These are phyloP conservation scores for Boletus rex-veris DNA, from an alignment of 768 basidiomycete genomes.

Conservation along the genomic window DNA sequence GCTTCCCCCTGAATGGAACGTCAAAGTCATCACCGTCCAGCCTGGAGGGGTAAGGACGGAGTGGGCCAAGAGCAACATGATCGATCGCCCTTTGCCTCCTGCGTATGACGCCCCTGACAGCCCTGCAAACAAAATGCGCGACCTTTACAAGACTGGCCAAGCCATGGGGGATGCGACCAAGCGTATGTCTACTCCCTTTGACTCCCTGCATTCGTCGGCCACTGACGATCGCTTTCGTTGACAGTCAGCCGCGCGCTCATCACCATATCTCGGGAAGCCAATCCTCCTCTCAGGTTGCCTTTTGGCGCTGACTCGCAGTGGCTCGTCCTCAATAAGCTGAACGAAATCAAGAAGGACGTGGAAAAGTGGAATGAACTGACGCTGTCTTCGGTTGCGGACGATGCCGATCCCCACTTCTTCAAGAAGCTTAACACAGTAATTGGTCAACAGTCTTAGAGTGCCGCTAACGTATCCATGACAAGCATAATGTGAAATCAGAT, in stretches of 20 bases:
- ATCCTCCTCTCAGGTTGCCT: constrained; percentile 22
- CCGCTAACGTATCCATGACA: too few relatives aligned
- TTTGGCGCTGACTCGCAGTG: constrained; percentile 19
- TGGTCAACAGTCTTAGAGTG: not conserved
- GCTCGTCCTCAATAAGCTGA: constrained; percentile 13
- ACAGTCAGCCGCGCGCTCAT: constrained; percentile 18
- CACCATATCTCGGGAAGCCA: constrained; percentile 13
- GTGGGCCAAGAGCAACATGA: constrained; percentile 19
- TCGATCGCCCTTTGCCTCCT: constrained; percentile 12
- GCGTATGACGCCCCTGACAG: constrained; percentile 15
- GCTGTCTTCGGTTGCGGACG: constrained; percentile 19
- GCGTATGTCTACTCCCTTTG: not conserved
- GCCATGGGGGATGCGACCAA: constrained; percentile 8
- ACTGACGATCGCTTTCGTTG: not conserved
- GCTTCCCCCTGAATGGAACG: constrained; percentile 26
- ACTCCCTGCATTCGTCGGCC: not conserved
- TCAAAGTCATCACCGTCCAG: constrained; percentile 21
- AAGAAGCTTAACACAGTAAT: not conserved
- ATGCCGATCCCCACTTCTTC: constrained; percentile 14
- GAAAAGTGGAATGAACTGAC: constrained; percentile 14
- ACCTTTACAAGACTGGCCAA: not conserved
- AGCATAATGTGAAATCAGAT: too few relatives aligned
- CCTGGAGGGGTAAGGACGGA: constrained; percentile 22
- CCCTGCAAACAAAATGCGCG: constrained; percentile 12
- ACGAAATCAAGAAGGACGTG: constrained; percentile 14